Conservation (phyloP, 2,329 filamentous ascomycete genomes). For the Venturia nashicola region DNA sequence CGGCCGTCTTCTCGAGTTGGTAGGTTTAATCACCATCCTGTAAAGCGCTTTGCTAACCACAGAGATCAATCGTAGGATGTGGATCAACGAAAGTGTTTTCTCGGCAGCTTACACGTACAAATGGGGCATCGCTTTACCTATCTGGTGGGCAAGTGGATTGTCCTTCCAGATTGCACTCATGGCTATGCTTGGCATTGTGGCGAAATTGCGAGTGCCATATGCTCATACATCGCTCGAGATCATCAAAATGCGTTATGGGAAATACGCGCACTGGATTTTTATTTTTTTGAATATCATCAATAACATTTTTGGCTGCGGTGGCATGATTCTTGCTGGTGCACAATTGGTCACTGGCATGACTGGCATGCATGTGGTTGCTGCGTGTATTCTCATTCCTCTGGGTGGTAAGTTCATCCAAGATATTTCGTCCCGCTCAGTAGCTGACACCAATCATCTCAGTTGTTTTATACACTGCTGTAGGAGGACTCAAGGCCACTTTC, state of each 20-base stretch:
- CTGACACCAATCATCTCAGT: slow-evolving; percentile 29
- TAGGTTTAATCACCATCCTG: slow-evolving; percentile 62
- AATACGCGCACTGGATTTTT: slow-evolving; percentile 17
- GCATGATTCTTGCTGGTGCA: slow-evolving; percentile 17
- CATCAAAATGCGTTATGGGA: slow-evolving; percentile 27
- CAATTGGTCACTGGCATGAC: slow-evolving; percentile 49
- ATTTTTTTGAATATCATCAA: slow-evolving; percentile 19
- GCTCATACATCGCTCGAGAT: slow-evolving; percentile 31
- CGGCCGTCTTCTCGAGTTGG: slow-evolving; percentile 37
- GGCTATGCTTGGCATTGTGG: slow-evolving; percentile 42
- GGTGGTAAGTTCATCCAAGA: slow-evolving; percentile 35
- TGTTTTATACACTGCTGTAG: slow-evolving; percentile 61
- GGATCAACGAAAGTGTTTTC: slow-evolving; percentile 32
- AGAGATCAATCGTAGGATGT: slow-evolving; percentile 19
- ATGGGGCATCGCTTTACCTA: slow-evolving; percentile 56
- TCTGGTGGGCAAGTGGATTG: slow-evolving; percentile 40
- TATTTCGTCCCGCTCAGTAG: no score
- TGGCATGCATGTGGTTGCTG: slow-evolving; percentile 70
- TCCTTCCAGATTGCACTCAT: slow-evolving; percentile 63
- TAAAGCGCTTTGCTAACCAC: slow-evolving; percentile 31
- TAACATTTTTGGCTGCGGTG: slow-evolving; percentile 23
- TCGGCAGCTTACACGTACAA: slow-evolving; percentile 48
- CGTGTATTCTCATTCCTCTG: slow-evolving; percentile 62
- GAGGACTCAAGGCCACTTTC: slow-evolving; percentile 77
- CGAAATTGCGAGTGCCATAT: slow-evolving; percentile 19